Evolutionary conservation across 2,329 filamentous ascomycete genomes (phyloP).

Genomic region (Cercospora zeae-maydis): DNA sequence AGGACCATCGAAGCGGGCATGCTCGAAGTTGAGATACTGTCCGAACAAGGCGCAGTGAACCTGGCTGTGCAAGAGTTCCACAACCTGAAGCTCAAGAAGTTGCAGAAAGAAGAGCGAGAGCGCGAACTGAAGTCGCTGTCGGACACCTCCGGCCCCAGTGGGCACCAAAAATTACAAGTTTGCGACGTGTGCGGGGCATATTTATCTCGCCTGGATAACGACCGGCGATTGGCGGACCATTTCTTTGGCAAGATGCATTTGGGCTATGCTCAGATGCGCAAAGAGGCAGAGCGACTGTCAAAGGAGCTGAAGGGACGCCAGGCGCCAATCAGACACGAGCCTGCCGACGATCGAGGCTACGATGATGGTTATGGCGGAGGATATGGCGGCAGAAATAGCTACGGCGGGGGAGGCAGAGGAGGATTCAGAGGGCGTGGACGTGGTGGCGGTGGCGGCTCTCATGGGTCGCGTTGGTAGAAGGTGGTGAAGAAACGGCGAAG

Average conservation of each 20-base stretch:
- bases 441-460: conserved; percentile 24
- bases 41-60: conserved; percentile 74
- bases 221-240: conserved; percentile 88
- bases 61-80: conserved; percentile 84
- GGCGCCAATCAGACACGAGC: conserved; percentile 55
- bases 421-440: conserved; percentile 23
- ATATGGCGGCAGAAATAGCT: conserved; percentile 41
- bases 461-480: conserved; percentile 1
- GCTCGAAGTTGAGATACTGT: conserved; percentile 80
- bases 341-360: conserved; percentile 39
- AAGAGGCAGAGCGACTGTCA: conserved; percentile 80
- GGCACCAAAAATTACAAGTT: conserved; percentile 96
- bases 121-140: conserved; percentile 84
- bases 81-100: conserved; percentile 74
- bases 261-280: conserved; percentile 96
- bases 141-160: conserved; percentile 87
- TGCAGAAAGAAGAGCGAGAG: conserved; percentile 78
- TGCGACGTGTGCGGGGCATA: conserved; percentile 98
- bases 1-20: conserved; percentile 77
- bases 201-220: conserved; percentile 86
- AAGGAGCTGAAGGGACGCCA: conserved; percentile 77
- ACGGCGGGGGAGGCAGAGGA: conserved; percentile 22
- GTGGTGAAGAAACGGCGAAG: not conserved
- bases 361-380: conserved; percentile 45
- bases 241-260: conserved; percentile 99